These are phyloP conservation scores for Yamadazyma sp. DNA, from an alignment of 805 yeast species.

Conservation along the genomic window DNA sequence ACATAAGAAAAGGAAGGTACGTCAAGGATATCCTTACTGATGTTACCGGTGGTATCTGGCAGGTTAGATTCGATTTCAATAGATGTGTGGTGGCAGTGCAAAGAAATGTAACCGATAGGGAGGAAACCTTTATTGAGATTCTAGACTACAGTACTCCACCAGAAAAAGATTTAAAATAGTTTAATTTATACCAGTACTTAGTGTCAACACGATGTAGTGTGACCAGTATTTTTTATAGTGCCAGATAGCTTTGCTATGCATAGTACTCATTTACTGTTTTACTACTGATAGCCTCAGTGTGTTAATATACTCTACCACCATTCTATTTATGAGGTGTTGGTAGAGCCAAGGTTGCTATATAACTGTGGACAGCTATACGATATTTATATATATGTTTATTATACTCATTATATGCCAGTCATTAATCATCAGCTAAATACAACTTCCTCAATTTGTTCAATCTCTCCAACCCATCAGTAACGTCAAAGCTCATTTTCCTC, in stretches of 20 bases:
- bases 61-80: slow-evolving; percentile 80
- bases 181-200: no score
- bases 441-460: slow-evolving; percentile 35
- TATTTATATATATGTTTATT: no score
- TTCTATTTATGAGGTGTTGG: no score
- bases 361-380: no score
- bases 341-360: no score
- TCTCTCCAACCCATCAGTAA: slow-evolving; percentile 33
- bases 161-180: no score
- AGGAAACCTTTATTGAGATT: slow-evolving; percentile 76
- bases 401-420: neutral
- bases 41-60: slow-evolving; percentile 89
- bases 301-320: no score
- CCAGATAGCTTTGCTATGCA: no score
- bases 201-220: no score
- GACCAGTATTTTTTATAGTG: no score
- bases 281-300: no score
- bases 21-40: slow-evolving; percentile 72
- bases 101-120: slow-evolving; percentile 47
- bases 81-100: slow-evolving; percentile 92
- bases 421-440: slow-evolving; percentile 22
- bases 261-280: no score
- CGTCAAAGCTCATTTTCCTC: slow-evolving; percentile 21
- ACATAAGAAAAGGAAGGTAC: slow-evolving; percentile 71
- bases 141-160: slow-evolving; percentile 66